Evolutionary conservation across 2,329 filamentous ascomycete species (phyloP).

Genomic region (Rhexocercosporidium sp.): DNA sequence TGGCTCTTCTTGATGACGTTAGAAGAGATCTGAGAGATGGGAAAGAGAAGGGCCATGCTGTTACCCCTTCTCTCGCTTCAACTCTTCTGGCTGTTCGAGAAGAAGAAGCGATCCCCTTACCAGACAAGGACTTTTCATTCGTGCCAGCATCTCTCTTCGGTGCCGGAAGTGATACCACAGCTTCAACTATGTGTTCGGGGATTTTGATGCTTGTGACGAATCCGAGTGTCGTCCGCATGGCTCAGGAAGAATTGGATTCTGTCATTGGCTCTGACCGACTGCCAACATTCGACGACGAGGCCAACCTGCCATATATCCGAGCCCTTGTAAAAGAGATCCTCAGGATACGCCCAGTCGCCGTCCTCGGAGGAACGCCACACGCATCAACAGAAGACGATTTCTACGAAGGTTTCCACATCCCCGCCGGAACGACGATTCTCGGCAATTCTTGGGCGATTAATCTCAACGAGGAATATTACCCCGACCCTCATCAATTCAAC

Average conservation of each 20-base stretch:
- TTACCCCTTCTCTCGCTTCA: slow-evolving; percentile 40
- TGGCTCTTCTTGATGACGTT: slow-evolving; percentile 41
- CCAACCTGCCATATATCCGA: slow-evolving; percentile 49
- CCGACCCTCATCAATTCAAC: slow-evolving; percentile 50
- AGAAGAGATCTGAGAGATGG: slow-evolving; percentile 34
- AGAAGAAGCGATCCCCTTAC: slow-evolving; percentile 30
- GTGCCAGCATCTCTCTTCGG: slow-evolving; percentile 44
- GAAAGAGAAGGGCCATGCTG: slow-evolving; percentile 41
- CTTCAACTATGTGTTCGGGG: slow-evolving; percentile 40
- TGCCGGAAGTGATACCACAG: slow-evolving; percentile 47
- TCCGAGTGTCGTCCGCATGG: slow-evolving; percentile 44
- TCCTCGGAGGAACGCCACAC: slow-evolving; percentile 54
- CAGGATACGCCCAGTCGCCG: slow-evolving; percentile 54
- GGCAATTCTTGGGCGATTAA: slow-evolving; percentile 48
- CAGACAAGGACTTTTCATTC: slow-evolving; percentile 40
- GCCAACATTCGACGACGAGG: slow-evolving; percentile 46
- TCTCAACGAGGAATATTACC: slow-evolving; percentile 47
- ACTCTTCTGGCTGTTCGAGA: slow-evolving; percentile 40
- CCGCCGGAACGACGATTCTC: slow-evolving; percentile 47
- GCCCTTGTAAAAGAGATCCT: slow-evolving; percentile 51
- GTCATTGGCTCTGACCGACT: slow-evolving; percentile 46
- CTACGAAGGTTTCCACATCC: slow-evolving; percentile 47
- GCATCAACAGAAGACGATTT: slow-evolving; percentile 43
- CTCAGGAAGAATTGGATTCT: slow-evolving; percentile 49
- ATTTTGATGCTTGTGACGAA: slow-evolving; percentile 48